phyloP scores from a whole-genome alignment of 352 stramenopile species.

The Phytophthora lateralis region DNA sequence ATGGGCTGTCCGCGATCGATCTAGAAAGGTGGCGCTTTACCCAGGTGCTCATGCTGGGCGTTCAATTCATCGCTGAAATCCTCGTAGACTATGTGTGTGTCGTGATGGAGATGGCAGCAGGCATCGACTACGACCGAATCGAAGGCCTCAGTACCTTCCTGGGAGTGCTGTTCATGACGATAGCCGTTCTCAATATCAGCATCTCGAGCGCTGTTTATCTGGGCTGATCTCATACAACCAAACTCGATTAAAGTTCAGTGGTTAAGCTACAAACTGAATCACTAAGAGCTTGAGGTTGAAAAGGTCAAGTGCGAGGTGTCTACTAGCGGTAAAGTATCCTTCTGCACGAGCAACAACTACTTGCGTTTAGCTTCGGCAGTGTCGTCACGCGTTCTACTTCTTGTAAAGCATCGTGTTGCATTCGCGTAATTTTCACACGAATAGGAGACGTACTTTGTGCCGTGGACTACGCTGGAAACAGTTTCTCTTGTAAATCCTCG shows the following conservation, averaged over 20 bases:
- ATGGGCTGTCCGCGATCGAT: not conserved
- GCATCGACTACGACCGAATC: conserved; percentile 33
- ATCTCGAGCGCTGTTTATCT: conserved; percentile 37
- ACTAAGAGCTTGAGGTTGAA: no score
- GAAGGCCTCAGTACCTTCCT: conserved; percentile 34
- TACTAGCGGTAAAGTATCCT: no score
- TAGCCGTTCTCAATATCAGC: conserved; percentile 36
- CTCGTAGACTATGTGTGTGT: conserved; percentile 37
- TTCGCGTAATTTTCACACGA: not conserved
- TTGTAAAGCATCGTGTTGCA: no score
- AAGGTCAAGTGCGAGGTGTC: no score
- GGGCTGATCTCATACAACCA: not conserved
- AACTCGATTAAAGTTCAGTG: no score
- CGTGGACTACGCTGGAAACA: no score
- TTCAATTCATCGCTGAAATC: conserved; percentile 34
- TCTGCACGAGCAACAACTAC: no score
- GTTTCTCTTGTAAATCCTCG: no score
- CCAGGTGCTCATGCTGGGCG: conserved; percentile 20
- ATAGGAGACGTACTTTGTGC: no score
- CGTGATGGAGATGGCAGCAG: conserved; percentile 35
- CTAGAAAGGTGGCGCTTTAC: conserved; percentile 14
- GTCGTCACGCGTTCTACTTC: not conserved
- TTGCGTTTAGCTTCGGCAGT: not conserved
- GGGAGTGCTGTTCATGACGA: conserved; percentile 30
- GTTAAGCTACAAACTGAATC: no score